phyloP scores from a whole-genome alignment of 2,329 filamentous ascomycete species.

The Davidsoniella virescens region DNA sequence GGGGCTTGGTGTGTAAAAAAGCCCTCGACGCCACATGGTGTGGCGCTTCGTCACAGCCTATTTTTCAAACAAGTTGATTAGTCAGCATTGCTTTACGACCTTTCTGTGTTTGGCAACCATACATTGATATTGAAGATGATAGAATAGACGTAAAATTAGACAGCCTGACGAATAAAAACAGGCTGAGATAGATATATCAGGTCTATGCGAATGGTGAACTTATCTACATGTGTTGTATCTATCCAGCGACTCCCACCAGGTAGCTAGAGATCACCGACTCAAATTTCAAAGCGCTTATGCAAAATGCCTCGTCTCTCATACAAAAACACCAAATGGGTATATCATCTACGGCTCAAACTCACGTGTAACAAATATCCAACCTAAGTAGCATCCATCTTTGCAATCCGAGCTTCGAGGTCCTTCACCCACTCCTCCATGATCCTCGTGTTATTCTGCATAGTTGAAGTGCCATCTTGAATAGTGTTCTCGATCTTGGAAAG shows the following conservation, averaged over 20 bases:
- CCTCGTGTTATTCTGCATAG: conserved; percentile 64
- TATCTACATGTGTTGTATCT: no score
- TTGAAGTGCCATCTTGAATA: conserved; percentile 51
- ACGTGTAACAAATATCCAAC: no score
- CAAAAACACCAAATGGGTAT: no score
- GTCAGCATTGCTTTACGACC: background rate
- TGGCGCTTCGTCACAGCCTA: conserved; percentile 5
- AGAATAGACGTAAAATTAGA: no score
- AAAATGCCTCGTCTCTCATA: no score
- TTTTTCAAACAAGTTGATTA: conserved; percentile 6
- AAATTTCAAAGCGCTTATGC: background rate
- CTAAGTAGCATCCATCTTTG: conserved; percentile 21
- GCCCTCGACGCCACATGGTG: conserved; percentile 12
- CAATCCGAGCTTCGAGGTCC: conserved; percentile 64
- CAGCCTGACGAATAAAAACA: no score
- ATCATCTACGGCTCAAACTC: no score
- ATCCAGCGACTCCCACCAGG: background rate
- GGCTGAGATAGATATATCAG: no score
- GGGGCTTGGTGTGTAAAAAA: conserved; percentile 13
- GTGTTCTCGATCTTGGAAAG: conserved; percentile 63
- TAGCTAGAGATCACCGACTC: no score
- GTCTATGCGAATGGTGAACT: no score
- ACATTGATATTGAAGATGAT: no score
- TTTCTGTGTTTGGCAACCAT: no score
- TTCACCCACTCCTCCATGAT: conserved; percentile 82